Percentiles rank a stretch among this genome's conserved stretches.
These are phyloP conservation scores for Microglena sp. DNA, from an alignment of 139 green algal genomes.

Conservation along the genomic window DNA sequence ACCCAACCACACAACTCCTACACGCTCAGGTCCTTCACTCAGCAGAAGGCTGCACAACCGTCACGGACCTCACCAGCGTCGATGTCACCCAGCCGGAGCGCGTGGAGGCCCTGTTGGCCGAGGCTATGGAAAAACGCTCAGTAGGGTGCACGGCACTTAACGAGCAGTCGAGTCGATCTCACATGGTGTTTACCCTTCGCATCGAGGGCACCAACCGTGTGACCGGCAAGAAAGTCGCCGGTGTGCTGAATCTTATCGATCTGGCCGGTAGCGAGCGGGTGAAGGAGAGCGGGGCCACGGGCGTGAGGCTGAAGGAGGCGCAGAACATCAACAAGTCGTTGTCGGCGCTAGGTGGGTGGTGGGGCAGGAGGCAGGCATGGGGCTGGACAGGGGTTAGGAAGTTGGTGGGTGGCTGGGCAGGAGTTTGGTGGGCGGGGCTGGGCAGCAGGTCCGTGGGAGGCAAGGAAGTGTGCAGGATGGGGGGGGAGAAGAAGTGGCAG, in stretches of 20 bases:
- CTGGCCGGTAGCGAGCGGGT: constrained; percentile 80
- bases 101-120: constrained; percentile 25
- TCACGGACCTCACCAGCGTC: constrained; percentile 54
- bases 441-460: too few relatives aligned
- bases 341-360: constrained; percentile 46
- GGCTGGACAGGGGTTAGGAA: background rate
- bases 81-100: constrained; percentile 28
- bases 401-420: background rate
- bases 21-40: constrained; percentile 67
- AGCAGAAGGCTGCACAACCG: constrained; percentile 37
- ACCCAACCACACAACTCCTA: too few relatives aligned
- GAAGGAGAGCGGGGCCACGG: constrained; percentile 66
- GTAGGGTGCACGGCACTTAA: constrained; percentile 86
- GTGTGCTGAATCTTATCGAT: constrained; percentile 77
- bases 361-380: background rate
- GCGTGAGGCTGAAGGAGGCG: constrained; percentile 77
- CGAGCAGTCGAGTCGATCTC: constrained; percentile 71
- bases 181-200: constrained; percentile 78
- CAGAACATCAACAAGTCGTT: constrained; percentile 90
- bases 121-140: constrained; percentile 52
- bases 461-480: too few relatives aligned
- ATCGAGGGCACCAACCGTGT: constrained; percentile 63
- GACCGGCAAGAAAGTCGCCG: constrained; percentile 40
- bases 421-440: too few relatives aligned
- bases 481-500: too few relatives aligned